Base-by-base conservation (phyloP, 2,329 filamentous ascomycete genomes). In the Colletotrichum higginsianum region DNA sequence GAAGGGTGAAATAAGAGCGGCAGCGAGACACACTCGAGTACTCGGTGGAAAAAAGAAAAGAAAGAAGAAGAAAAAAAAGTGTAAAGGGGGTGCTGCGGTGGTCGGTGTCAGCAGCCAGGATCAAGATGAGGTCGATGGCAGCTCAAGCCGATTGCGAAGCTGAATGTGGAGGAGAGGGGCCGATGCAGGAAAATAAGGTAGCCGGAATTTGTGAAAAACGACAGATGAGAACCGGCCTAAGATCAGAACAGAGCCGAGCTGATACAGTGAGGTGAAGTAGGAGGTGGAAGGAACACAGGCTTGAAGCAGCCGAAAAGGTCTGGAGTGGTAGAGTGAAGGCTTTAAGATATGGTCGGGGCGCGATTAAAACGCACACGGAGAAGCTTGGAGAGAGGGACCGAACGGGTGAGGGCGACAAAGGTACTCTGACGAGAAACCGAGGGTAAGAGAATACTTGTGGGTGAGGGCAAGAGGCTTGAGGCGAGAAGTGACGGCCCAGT, bases 321-420 rank as follows among this genome's bases (percentile, higher is more conserved):
- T n/a, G 65, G 68, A 68, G 57, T 35, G 30, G 30, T 35, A 9
- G 60, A 47, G 65, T 71, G 68, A 71, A 60, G 52, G 58, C 53
- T 71, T 62, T 68, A 55, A 67, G 68, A 67, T 61, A 42, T 47
- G 68, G 16, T 47, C 57, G 58, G 58, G 68, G 58, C 58, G 58
- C 47, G 42, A 61, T 50, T 58, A 68, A 63, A 68, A 9, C 30
- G 30, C 38, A 46, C 38, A 46, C 38, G 40, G 52, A 68, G 52
- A 58, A 9, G 30, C 30, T 35, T 35, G 30, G 57, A 38, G 40
- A 52, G n/a, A 46, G 61, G n/a, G 23, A 52, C 42, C n/a, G 46
- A 52, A 16, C 44, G 30, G 30, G 8, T 35, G 30, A 40, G 42
- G n/a, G 26, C 16, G 50, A 35, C 50, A 53, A 35, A 53, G 26